These are phyloP conservation scores for Leccinum obscurum DNA, from an alignment of 768 basidiomycete genomes.

Conservation along the genomic window DNA sequence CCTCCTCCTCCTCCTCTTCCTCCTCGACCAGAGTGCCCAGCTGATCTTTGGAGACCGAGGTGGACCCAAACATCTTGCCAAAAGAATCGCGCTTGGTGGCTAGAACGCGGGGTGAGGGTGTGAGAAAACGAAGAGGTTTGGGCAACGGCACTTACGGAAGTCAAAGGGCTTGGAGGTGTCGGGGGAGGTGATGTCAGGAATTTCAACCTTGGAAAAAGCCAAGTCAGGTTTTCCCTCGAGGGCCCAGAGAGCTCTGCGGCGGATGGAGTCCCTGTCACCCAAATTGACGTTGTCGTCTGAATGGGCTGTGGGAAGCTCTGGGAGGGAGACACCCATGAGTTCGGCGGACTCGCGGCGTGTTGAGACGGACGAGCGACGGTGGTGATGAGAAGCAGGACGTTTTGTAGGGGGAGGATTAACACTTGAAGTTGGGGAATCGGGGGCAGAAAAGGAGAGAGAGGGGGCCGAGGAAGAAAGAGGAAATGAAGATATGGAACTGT, in stretches of 20 bases:
- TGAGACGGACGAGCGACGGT: conserved; percentile 84
- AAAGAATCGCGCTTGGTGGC: conserved; percentile 82
- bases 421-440: conserved; percentile 34
- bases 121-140: background rate
- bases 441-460: conserved; percentile 38
- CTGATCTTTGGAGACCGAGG: conserved; percentile 71
- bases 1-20: conserved; percentile 87
- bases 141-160: conserved; percentile 53
- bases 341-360: conserved; percentile 90
- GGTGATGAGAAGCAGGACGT: conserved; percentile 75
- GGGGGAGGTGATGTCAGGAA: conserved; percentile 71
- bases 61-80: conserved; percentile 59
- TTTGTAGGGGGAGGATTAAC: conserved; percentile 36
- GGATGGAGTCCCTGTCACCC: conserved; percentile 75
- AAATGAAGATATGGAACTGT: conserved; percentile 47
- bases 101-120: conserved; percentile 25
- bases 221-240: conserved; percentile 82
- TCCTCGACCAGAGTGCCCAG: conserved; percentile 81
- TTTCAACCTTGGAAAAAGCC: conserved; percentile 75
- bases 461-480: conserved; percentile 43
- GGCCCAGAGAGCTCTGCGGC: conserved; percentile 80
- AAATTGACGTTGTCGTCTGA: conserved; percentile 69
- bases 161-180: conserved; percentile 61
- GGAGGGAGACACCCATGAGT: conserved; percentile 80
- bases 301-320: conserved; percentile 59